Evolutionary conservation across 2,329 filamentous ascomycete species (phyloP), one percentile per base, ranked within the genome.

Genomic region (Cladosporium sp.): DNA sequence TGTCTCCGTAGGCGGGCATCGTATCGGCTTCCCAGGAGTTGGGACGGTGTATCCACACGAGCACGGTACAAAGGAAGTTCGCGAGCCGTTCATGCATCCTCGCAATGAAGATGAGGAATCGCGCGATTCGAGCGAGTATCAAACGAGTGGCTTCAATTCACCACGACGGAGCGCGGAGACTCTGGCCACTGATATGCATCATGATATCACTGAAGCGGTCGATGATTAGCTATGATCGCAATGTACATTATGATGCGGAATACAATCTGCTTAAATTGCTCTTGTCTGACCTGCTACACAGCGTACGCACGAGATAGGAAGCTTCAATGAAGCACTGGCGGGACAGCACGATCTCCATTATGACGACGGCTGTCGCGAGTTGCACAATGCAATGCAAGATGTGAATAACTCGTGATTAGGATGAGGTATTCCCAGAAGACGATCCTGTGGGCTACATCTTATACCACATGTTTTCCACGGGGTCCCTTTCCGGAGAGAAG

Each of bases 261-360:
- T 25, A 3, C 25, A 25, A 25, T 25, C 25, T 25, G 25, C 25
- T 25, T 6, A 6, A 25, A 25, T 25, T 25, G 25, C 25, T 25
- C 25, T 25, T 38, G 11, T 11, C 37, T 58, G 56, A 28, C 3
- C 25, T 25, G 25, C 25, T 84, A 84, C 77, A 78, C 81, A 25
- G 6, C 25, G 3, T 25, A 25, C 25, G 25, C 25, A 6, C 6
- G 6, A 25, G 25, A 25, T 6, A 6, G 25, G 25, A 6, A 25
- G 25, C 25, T 25, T 25, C n/a, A 25, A 25, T 25, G 25, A 6
- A 6, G 25, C 25, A 25, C 6, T 25, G 25, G 3, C 82, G 82
- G 63, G 81, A 78, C 56, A 84, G 70, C 69, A 75, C 77, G 81
- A 84, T 84, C 63, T 54, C 25, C 25, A 25, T 25, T 25, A 3